These are phyloP conservation scores for Penicillium egyptiacum DNA, from an alignment of 495 filamentous ascomycete species.

Conservation along the genomic window DNA sequence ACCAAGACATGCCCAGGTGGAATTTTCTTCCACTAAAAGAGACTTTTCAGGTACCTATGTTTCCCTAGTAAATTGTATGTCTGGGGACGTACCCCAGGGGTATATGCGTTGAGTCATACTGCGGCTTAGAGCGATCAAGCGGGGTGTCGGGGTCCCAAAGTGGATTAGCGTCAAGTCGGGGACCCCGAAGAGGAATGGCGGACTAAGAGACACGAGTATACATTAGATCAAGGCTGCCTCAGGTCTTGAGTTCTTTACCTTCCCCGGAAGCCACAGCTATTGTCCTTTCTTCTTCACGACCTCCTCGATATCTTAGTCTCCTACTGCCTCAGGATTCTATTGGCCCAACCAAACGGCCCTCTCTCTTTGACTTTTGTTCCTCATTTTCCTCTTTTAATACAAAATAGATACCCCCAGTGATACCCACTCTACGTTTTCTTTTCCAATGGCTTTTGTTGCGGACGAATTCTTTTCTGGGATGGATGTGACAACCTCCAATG, in stretches of 20 bases:
- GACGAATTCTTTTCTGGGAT: conserved; percentile 26
- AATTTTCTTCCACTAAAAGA: not conserved
- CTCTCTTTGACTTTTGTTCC: conserved; percentile 6
- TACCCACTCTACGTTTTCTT: conserved; percentile 8
- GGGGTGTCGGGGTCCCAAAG: conserved; percentile 37
- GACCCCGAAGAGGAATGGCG: conserved; percentile 30
- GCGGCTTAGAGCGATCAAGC: conserved; percentile 15
- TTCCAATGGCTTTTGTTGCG: conserved; percentile 27
- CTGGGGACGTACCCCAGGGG: not conserved
- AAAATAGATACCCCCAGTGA: conserved; percentile 15
- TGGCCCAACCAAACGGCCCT: not conserved
- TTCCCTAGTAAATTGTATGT: not conserved
- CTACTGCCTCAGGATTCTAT: conserved; percentile 4
- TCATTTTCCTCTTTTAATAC: not conserved
- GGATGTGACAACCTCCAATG: conserved; percentile 21
- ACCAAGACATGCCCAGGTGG: not conserved
- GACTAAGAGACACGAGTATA: not conserved
- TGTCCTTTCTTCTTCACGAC: not conserved
- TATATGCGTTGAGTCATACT: conserved; percentile 14
- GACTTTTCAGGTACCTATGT: not conserved
- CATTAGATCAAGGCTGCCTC: conserved; percentile 13
- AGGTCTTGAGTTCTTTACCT: conserved; percentile 11
- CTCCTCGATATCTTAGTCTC: not conserved
- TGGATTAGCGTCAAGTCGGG: conserved; percentile 36
- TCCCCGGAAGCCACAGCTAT: conserved; percentile 6